Evolutionary conservation across 163 green algal genomes (phyloP).

Genomic region (Scenedesmus sp.): DNA sequence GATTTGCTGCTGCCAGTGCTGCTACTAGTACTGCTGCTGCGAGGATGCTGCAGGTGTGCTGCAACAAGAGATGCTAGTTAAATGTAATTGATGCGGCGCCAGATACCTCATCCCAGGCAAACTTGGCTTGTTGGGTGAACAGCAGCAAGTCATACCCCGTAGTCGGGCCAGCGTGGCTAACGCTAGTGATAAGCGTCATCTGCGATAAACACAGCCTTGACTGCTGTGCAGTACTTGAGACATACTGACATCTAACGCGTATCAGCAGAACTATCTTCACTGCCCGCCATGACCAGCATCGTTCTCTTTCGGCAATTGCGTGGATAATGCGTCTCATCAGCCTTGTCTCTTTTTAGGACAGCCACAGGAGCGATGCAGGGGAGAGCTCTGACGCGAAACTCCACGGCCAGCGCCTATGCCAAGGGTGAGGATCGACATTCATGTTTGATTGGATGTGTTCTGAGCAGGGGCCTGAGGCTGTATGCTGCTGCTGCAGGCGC

Average conservation of each 20-base stretch:
- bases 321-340: neutral
- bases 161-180: neutral
- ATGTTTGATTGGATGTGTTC: neutral
- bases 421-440: neutral
- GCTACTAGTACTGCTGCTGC: neutral
- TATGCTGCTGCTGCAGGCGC: slow-evolving; percentile 3
- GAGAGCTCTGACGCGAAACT: neutral
- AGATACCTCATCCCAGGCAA: neutral
- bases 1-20: neutral
- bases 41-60: neutral
- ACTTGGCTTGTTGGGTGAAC: neutral
- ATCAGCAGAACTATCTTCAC: neutral
- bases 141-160: neutral
- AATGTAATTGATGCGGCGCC: neutral
- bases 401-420: neutral
- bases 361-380: neutral
- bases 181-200: neutral
- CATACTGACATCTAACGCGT: neutral
- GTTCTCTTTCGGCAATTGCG: neutral
- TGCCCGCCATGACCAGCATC: neutral
- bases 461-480: neutral
- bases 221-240: neutral
- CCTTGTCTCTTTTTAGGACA: neutral
- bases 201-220: neutral
- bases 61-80: neutral